Conservation (phyloP, 257 asterid genomes). For the Gardenia jasminoides region DNA sequence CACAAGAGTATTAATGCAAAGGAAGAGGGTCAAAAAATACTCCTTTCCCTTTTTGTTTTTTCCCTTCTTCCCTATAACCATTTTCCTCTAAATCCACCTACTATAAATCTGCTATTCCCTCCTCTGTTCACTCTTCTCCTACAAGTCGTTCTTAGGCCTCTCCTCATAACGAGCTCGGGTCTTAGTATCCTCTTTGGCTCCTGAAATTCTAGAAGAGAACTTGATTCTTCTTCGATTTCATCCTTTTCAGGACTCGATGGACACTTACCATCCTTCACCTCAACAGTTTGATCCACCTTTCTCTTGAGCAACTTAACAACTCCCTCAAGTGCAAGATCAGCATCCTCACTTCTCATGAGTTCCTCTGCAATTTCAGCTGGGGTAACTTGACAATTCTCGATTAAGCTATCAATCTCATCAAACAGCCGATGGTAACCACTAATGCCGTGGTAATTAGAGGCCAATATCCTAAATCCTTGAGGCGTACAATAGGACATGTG, state of each 20-base stretch:
- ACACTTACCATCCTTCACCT: not conserved
- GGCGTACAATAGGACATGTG: conserved; percentile 39
- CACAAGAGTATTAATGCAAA: too few species aligned
- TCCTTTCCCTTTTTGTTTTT: too few species aligned
- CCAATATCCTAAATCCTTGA: conserved; percentile 30
- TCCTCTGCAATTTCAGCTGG: conserved; percentile 33
- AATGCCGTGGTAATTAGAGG: conserved; percentile 35
- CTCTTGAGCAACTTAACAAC: conserved; percentile 5
- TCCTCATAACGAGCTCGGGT: conserved; percentile 4
- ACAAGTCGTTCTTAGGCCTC: not conserved
- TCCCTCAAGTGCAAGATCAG: conserved; percentile 12
- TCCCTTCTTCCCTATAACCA: not conserved
- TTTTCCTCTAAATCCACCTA: not conserved
- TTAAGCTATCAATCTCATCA: conserved; percentile 22
- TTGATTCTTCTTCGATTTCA: not conserved
- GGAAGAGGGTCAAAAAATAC: too few species aligned
- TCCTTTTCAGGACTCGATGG: not conserved
- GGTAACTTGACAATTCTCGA: conserved; percentile 16
- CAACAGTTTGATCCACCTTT: not conserved
- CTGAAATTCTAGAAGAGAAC: not conserved
- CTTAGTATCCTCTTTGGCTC: not conserved
- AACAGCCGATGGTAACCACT: conserved; percentile 8
- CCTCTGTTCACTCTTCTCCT: not conserved
- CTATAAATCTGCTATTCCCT: not conserved
- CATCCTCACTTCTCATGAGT: conserved; percentile 27